These are phyloP conservation scores for Thielaviopsis cerberus DNA, from an alignment of 2,329 filamentous ascomycete genomes.

Conservation along the genomic window DNA sequence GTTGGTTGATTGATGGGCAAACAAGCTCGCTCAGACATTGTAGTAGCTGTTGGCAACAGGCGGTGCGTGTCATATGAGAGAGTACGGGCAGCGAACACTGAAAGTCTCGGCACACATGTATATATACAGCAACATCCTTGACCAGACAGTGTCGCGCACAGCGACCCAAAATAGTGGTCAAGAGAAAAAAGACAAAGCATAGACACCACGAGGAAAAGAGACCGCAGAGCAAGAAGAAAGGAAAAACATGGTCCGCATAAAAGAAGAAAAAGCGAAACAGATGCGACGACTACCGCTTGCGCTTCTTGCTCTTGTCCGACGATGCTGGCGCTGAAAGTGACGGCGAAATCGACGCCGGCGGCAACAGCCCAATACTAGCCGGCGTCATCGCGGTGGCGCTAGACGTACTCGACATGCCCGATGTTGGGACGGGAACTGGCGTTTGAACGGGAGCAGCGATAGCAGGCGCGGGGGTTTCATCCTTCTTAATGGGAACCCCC, in stretches of 20 bases:
- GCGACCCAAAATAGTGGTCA: neutral
- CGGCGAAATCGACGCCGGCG: constrained; percentile 26
- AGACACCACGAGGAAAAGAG: neutral
- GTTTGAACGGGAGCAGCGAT: constrained; percentile 16
- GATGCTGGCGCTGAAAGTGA: constrained; percentile 14
- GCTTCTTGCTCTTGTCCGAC: constrained; percentile 42
- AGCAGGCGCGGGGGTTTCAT: constrained; percentile 26
- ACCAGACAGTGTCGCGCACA: too few relatives aligned
- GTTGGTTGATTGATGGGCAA: neutral
- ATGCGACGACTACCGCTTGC: constrained; percentile 32
- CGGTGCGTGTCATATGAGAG: too few relatives aligned
- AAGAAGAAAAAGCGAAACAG: neutral
- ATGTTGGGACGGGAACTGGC: constrained; percentile 9
- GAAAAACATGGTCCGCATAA: neutral
- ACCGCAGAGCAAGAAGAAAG: neutral
- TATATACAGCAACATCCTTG: too few relatives aligned
- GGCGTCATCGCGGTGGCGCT: constrained; percentile 1
- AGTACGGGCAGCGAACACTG: too few relatives aligned
- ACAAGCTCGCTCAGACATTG: too few relatives aligned
- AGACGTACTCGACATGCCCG: neutral
- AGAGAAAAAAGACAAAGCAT: neutral
- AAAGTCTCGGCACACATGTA: too few relatives aligned
- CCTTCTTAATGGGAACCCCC: constrained; percentile 45
- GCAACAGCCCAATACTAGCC: constrained; percentile 20
- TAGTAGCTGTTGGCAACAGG: too few relatives aligned